Base-by-base conservation (phyloP, 2,329 filamentous ascomycete species). In the Hirsutella thompsonii region DNA sequence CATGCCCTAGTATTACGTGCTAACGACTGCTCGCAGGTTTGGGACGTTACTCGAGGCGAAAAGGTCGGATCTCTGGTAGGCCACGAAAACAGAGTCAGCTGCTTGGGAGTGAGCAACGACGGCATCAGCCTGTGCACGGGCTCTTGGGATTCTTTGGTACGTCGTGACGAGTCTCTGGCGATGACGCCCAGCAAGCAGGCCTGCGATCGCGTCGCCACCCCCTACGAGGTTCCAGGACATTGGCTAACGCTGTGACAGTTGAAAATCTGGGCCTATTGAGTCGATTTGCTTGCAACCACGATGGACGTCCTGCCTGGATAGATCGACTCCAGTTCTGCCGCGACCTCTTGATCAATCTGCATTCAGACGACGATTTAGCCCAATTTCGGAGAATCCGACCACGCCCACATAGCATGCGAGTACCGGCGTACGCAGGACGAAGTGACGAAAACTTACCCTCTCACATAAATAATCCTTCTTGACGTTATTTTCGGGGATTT, bases 111-210 rank as follows among this genome's bases (percentile, higher is more conserved):
- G 54, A 96, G 90, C 74, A 96, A 96, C 63, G 92, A 98, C 60
- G 92, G 90, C 48, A 94, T 96, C 70, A 96, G 90, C 71, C 74
- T 98, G 69, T 96, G 92, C 77, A 98, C 92, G 58, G 92, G 92
- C 63, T 98, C 92, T 52, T 98, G 92, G 92, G 92, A 98, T 69
- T 95, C 92, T 56, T 76, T 94, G 73, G 92, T 96, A 76, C 69
- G 87, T 75, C n/a, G n/a, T n/a, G n/a, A n/a, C n/a, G n/a, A n/a
- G n/a, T n/a, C n/a, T n/a, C n/a, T n/a, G n/a, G n/a, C n/a, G n/a
- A n/a, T n/a, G n/a, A n/a, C n/a, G n/a, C n/a, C n/a, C n/a, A n/a
- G n/a, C n/a, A n/a, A n/a, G n/a, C n/a, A n/a, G n/a, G n/a, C n/a
- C n/a, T n/a, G n/a, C n/a, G n/a, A n/a, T n/a, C n/a, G n/a, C n/a